These are phyloP conservation scores for Penicillium sclerotigenum DNA, from an alignment of 2,329 filamentous ascomycete genomes.

Conservation along the genomic window DNA sequence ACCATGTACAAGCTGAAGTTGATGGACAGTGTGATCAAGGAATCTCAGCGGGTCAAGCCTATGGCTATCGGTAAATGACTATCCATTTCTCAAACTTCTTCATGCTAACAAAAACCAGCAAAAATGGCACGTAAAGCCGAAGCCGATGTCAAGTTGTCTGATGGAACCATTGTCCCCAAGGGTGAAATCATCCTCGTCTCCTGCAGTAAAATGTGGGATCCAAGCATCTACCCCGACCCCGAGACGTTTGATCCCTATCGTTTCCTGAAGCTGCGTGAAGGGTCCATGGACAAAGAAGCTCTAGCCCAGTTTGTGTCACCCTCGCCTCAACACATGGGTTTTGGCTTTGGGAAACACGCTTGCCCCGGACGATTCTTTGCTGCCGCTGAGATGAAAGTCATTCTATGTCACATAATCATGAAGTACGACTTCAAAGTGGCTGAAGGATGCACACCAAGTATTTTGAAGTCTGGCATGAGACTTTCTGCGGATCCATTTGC, in stretches of 20 bases:
- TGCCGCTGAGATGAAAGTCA: conserved; percentile 55
- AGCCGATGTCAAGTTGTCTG: not conserved
- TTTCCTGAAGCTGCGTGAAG: not conserved
- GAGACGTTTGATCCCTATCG: not conserved
- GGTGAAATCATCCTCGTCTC: not conserved
- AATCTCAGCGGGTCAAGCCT: not conserved
- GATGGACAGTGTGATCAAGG: conserved; percentile 4
- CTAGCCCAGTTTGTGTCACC: not conserved
- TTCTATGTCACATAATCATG: conserved; percentile 48
- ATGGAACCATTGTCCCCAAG: not conserved
- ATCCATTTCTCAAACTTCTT: not conserved
- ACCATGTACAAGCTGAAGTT: conserved; percentile 4
- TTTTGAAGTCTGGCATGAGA: not conserved
- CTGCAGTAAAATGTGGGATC: conserved; percentile 9
- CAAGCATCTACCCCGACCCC: not conserved
- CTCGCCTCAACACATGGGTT: not conserved
- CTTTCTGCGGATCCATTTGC: not conserved
- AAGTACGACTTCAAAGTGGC: conserved; percentile 2
- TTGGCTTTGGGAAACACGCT: conserved; percentile 25
- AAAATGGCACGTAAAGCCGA: not conserved
- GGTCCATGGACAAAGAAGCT: not conserved
- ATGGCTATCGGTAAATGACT: not conserved
- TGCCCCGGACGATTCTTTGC: conserved; percentile 57
- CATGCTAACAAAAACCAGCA: not conserved
- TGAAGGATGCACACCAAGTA: not conserved